Conservation (phyloP, 148 eudicot genomes). For the Rhododendron molle region DNA sequence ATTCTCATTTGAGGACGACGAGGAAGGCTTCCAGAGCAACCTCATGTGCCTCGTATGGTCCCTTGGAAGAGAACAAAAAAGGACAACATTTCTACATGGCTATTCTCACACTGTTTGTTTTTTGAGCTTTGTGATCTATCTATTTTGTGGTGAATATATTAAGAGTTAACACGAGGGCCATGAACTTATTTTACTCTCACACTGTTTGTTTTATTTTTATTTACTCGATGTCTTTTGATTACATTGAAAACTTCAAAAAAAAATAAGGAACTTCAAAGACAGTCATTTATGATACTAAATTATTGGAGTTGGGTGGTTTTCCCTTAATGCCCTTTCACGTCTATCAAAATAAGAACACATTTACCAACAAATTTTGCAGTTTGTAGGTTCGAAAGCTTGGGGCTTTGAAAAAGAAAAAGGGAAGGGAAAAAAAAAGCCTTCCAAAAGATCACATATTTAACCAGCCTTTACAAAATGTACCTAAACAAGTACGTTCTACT, state of each 20-base stretch:
- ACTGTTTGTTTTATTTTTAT: no score
- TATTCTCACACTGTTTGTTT: not conserved
- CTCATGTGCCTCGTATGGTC: not conserved
- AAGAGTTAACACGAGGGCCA: not conserved
- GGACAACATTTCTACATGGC: not conserved
- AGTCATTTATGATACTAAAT: not conserved
- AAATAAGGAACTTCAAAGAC: not conserved
- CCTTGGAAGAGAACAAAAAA: not conserved
- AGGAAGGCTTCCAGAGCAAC: not conserved
- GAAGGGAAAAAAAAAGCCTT: not conserved
- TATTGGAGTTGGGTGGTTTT: not conserved
- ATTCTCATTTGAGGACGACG: not conserved
- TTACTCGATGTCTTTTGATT: not conserved
- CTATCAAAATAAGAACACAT: not conserved
- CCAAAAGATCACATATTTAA: not conserved
- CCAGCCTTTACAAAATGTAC: not conserved
- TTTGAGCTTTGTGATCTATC: not conserved
- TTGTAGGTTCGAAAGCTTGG: not conserved
- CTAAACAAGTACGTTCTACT: not conserved
- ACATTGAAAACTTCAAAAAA: not conserved
- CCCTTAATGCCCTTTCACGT: not conserved
- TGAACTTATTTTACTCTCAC: no score
- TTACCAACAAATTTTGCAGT: not conserved
- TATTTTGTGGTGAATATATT: not conserved
- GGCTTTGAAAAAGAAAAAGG: not conserved